Conservation (phyloP, 2,329 filamentous ascomycete species). For the Curvularia sp. region DNA sequence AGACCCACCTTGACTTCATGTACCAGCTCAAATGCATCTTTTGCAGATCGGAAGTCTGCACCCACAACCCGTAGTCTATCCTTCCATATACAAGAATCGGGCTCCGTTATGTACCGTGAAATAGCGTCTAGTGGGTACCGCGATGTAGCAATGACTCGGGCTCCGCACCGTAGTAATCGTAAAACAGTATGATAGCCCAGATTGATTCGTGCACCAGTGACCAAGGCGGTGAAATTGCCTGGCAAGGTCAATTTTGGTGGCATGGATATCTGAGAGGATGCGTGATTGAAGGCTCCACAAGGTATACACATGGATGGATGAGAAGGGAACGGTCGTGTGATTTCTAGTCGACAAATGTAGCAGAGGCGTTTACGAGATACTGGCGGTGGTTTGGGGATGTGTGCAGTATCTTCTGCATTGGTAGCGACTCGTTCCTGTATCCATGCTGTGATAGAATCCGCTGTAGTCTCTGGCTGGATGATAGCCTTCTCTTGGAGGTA, state of each 20-base stretch:
- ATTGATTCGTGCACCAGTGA: conserved; percentile 23
- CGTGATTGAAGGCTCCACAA: conserved; percentile 18
- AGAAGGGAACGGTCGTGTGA: conserved; percentile 7
- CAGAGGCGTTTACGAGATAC: conserved; percentile 15
- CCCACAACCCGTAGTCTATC: conserved; percentile 13
- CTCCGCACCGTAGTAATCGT: conserved; percentile 21
- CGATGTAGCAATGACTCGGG: conserved; percentile 18
- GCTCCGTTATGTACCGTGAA: conserved; percentile 14
- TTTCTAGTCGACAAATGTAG: conserved; percentile 17
- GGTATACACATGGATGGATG: conserved; percentile 19
- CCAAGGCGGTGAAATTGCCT: conserved; percentile 15
- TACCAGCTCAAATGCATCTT: conserved; percentile 15
- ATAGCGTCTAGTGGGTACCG: conserved; percentile 21
- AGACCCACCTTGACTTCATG: conserved; percentile 10
- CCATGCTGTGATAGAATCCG: background rate
- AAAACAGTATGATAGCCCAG: conserved; percentile 21
- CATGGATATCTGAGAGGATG: conserved; percentile 14
- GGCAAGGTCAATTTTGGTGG: conserved; percentile 11
- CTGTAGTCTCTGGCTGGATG: conserved; percentile 11
- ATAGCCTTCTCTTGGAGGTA: conserved; percentile 12
- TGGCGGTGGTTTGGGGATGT: conserved; percentile 6
- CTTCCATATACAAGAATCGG: conserved; percentile 9
- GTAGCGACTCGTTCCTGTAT: background rate
- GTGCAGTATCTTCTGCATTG: background rate
- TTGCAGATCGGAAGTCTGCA: conserved; percentile 18